These are phyloP conservation scores for Malus hybrid DNA, from an alignment of 331 rosid genomes.

Conservation along the genomic window DNA sequence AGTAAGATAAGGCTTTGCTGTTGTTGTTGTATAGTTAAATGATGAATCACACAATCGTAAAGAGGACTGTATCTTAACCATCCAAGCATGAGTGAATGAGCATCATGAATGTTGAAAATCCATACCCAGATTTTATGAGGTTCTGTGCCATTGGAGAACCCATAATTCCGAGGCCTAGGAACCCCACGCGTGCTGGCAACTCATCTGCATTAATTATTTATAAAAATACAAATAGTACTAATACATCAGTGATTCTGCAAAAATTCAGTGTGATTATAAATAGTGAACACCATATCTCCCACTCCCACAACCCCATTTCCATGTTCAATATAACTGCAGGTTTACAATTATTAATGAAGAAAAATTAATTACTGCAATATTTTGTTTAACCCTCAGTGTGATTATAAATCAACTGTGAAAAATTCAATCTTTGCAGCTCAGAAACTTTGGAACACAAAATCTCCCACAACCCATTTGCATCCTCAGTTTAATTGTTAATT, in stretches of 20 bases:
- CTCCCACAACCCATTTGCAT: background rate
- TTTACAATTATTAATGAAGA: too few species aligned
- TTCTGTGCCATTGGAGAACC: conserved; percentile 84
- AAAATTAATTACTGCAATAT: too few species aligned
- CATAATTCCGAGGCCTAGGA: conserved; percentile 80
- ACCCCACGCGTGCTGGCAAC: conserved; percentile 45
- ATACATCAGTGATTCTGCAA: background rate
- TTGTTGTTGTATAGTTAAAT: too few species aligned
- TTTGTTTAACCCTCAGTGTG: background rate
- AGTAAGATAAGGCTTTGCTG: too few species aligned
- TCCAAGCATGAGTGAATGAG: background rate
- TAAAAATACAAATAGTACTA: background rate
- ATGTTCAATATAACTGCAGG: too few species aligned
- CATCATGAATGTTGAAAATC: background rate
- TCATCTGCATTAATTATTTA: conserved; percentile 26
- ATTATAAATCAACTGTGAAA: background rate
- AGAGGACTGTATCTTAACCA: background rate
- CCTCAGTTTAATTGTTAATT: background rate
- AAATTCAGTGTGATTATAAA: background rate
- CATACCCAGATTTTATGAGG: conserved; percentile 66
- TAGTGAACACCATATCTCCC: background rate
- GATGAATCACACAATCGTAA: background rate
- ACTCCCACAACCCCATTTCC: too few species aligned
- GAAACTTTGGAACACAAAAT: background rate
- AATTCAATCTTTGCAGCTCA: background rate